Conservation (phyloP, 1,284 basidiomycete species). For the Anthracocystis panici-leucophaei region DNA sequence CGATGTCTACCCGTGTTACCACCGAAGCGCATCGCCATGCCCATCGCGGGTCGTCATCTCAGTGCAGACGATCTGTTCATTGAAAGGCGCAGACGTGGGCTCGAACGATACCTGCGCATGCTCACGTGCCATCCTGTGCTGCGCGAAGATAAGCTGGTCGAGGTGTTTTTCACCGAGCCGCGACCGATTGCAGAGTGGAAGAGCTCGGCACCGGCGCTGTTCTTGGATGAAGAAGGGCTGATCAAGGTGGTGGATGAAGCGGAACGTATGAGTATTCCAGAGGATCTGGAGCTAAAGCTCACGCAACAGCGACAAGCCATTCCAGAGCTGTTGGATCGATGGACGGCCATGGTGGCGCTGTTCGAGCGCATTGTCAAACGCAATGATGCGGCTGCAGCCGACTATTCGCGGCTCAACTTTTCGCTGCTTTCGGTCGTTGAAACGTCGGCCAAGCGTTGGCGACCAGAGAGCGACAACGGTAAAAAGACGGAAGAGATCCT, state of each 20-base stretch:
- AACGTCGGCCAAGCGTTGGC: slow-evolving; percentile 37
- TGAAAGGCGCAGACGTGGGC: slow-evolving; percentile 41
- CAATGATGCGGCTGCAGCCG: slow-evolving; percentile 51
- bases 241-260: slow-evolving; percentile 44
- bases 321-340: slow-evolving; percentile 44
- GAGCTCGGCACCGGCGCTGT: slow-evolving; percentile 42
- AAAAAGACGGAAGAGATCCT: slow-evolving; percentile 41
- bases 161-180: slow-evolving; percentile 47
- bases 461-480: slow-evolving; percentile 41
- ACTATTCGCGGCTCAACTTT: slow-evolving; percentile 51
- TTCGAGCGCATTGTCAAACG: slow-evolving; percentile 51
- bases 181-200: slow-evolving; percentile 41
- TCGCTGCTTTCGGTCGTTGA: slow-evolving; percentile 44
- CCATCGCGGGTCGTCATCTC: slow-evolving; percentile 46
- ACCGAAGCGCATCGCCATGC: slow-evolving; percentile 52
- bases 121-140: slow-evolving; percentile 46
- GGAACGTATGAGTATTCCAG: slow-evolving; percentile 48
- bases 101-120: slow-evolving; percentile 49
- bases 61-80: slow-evolving; percentile 51
- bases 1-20: slow-evolving; percentile 54
- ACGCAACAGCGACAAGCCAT: slow-evolving; percentile 45
- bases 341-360: slow-evolving; percentile 47
- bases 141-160: slow-evolving; percentile 46
- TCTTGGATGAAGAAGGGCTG: slow-evolving; percentile 47
- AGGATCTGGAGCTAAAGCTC: slow-evolving; percentile 48